These are phyloP conservation scores for Croton setiger DNA, from an alignment of 441 rosid species.

Conservation along the genomic window DNA sequence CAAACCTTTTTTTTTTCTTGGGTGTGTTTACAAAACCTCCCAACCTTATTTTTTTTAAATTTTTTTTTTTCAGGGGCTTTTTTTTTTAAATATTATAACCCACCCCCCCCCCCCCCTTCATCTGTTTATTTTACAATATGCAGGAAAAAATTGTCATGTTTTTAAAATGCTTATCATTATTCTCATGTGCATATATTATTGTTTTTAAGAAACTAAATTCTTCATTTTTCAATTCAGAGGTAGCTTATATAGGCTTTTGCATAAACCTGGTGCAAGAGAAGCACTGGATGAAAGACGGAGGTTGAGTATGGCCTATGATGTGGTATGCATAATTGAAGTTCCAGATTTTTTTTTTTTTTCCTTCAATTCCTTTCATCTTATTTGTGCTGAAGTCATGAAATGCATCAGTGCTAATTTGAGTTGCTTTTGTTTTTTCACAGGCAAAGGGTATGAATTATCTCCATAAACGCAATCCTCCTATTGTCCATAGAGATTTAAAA, in stretches of 20 bases:
- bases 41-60: no score
- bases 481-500: slow-evolving; percentile 96
- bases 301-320: slow-evolving; percentile 96
- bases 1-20: no score
- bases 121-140: neutral
- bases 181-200: slow-evolving; percentile 1
- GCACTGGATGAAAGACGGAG: slow-evolving; percentile 88
- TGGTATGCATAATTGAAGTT: slow-evolving; percentile 50
- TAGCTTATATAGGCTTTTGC: slow-evolving; percentile 92
- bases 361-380: slow-evolving; percentile 6
- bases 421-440: slow-evolving; percentile 38
- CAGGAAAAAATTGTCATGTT: neutral
- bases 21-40: no score
- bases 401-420: slow-evolving; percentile 18
- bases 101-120: no score
- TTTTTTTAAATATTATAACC: no score
- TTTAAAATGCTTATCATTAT: neutral
- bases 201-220: slow-evolving; percentile 18
- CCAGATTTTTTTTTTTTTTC: neutral
- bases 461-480: slow-evolving; percentile 88
- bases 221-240: slow-evolving; percentile 59
- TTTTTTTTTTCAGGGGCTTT: no score
- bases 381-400: slow-evolving; percentile 12
- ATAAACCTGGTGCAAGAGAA: slow-evolving; percentile 79
- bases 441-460: slow-evolving; percentile 99